Base-by-base conservation (phyloP, 805 yeast species). In the Monosporozyma siamensis region DNA sequence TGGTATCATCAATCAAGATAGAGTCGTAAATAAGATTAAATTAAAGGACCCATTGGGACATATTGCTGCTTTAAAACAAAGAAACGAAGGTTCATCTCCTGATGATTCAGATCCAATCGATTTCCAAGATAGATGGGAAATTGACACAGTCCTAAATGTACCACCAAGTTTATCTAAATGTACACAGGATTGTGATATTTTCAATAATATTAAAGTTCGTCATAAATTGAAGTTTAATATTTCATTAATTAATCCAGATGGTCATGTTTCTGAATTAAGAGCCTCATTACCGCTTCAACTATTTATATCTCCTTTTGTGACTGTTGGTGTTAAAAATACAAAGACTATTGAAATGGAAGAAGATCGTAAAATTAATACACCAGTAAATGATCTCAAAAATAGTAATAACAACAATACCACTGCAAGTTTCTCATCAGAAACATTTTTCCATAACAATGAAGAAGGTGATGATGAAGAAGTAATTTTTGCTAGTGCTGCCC, bases 241-340 rank as follows among this genome's bases (percentile, higher is more conserved):
- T 44, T 82, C 86, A 2, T 69, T 90, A 49, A 65, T 78, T 38
- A 90, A 90, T 59, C 83, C 94, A 0, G 97, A 89, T 59, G 95
- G 95, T 2, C 97, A 90, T 58, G 80, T 82, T 4, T 87, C 96
- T 1, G 97, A 90, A 61, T 68, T 92, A 38, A 71, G 97, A 23
- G 97, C 97, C 0, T 82, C 97, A 0, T 68, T 90, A 48, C 97
- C 97, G 0, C 69, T 90, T 4, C 74, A 72, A 22, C 59, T 86
- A 29, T 85, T 82, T 61, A 80, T 86, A 21, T 75, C 82, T 9
- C 97, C 97, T 4, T 84, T 85, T 59, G 86, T 90, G 6, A 74
- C 89, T 1, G 70, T 90, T 11, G 60, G 61, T 23, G 64, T 61
- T 9, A 53, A 56, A 26, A 46, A 58, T 5, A 24, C 40, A 9